Evolutionary conservation across 192 early-diverging fungal species (phyloP), one percentile per base, ranked within the genome.

Genomic region (Chytriomyces hyalinus): DNA sequence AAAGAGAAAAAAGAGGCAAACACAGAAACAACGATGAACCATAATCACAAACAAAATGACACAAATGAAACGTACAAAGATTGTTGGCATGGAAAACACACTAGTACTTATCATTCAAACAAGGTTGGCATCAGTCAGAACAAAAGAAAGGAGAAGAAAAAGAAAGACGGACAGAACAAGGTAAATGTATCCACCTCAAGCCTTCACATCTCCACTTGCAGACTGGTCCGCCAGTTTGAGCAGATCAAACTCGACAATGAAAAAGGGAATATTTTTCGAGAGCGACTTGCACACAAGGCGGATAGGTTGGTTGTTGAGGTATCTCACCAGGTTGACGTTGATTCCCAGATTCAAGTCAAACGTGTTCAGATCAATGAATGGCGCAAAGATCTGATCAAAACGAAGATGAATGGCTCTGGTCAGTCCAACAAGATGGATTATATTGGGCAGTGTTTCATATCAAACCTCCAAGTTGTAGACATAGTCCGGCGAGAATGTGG

Each of bases 381-480:
- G 87, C 45, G 85, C 87, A 75, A 86, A 88, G 45, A 88, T 86
- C 89, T 94, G 89, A 6, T 77, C 7, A 90, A 67, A 47, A 80
- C 76, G 66, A 91, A 84, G 61, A 8, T 65, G 61, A 68, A 44
- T 22, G 20, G 72, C 24, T 49, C 57, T 22, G 45, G 26, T 48
- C 9, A 60, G 44, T 6, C 0, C 24, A 13, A 53, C 0, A 3
- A 36, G 7, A 3, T 77, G 57, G 10, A 77, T 77, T 53, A 85
- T 71, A 62, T 84, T 81, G 49, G 83, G 53, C 68, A 80, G 47
- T 17, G 88, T 22, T 24, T 51, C 6, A 6, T 61, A 48, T 79
- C 85, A 85, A 67, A 93, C 92, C 81, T 95, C 92, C 50, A 92
- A 83, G 24, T 91, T 85, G 80, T 92, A 95, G 3, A 94, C 86